Base-by-base conservation (phyloP, 1,284 basidiomycete genomes). In the Lentinula novae-zelandiae region DNA sequence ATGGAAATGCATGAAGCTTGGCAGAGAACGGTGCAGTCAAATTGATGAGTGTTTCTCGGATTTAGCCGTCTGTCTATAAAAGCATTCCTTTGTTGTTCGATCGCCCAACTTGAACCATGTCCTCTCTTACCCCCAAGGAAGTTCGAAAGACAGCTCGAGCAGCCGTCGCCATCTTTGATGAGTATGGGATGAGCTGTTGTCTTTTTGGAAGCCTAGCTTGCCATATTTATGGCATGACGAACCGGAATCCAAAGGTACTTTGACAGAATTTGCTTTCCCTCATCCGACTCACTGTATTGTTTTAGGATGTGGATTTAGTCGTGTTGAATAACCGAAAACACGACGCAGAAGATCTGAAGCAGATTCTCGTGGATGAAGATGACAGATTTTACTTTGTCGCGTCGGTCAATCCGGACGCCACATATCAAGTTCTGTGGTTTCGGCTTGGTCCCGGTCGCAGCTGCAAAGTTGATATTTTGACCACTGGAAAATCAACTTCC, bases 151-250 rank as follows among this genome's bases (percentile, higher is more conserved):
- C 65, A 38, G 65, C 68, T 27, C 65, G 66, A 22, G 64, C 67
- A 33, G 61, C 71, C 4, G 50, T 72, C 3, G 44, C 57, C 9
- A 65, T 65, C n/a, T 65, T 75, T 31, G 63, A 62, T 13, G 51
- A 64, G 6, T 46, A 68, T 36, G 66, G 66, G 5, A 64, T 77
- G 27, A 17, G 60, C 7, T 71, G 70, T 38, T 78, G 75, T 64
- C 67, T 79, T 3, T 73, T 75, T 57, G 76, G 77, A 6, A 73
- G 77, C 52, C 68, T 69, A 0, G 78, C 75, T 1, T 76, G 76
- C 57, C 65, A 68, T 20, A 67, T 76, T 4, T 75, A 76, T 53
- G 78, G 77, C 1, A 74, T 72, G 62, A 63, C 65, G 22, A 62
- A 69, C 56, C 68, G 77, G 40, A 67, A 69, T 22, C 78, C 78